Evolutionary conservation across 2,329 filamentous ascomycete genomes (phyloP).

Genomic region (Aureobasidium melanogenum): DNA sequence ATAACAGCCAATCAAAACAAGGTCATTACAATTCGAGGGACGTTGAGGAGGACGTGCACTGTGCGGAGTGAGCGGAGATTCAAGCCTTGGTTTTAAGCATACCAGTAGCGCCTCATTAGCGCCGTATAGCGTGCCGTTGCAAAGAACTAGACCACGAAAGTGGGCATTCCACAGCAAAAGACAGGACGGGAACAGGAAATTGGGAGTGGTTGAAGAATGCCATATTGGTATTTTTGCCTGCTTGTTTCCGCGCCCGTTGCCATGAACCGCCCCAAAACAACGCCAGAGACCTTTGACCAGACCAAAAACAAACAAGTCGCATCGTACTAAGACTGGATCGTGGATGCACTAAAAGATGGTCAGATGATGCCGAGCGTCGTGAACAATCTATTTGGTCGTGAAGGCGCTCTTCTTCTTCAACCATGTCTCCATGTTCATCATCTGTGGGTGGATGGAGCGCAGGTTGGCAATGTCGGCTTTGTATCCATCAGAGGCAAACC

Average conservation of each 20-base stretch:
- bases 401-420: slow-evolving; percentile 24
- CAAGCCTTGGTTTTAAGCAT: slow-evolving; percentile 8
- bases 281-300: slow-evolving; percentile 1
- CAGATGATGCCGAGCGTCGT: neutral
- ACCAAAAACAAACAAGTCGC: slow-evolving; percentile 3
- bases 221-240: slow-evolving; percentile 8
- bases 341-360: neutral
- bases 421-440: slow-evolving; percentile 30
- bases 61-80: neutral
- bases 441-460: slow-evolving; percentile 35
- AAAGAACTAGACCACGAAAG: neutral
- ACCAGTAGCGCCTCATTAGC: slow-evolving; percentile 6
- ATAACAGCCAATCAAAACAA: neutral
- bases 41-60: neutral
- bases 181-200: neutral
- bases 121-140: neutral
- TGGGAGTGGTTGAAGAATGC: slow-evolving; percentile 7
- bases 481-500: slow-evolving; percentile 44
- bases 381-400: slow-evolving; percentile 13
- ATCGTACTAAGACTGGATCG: neutral
- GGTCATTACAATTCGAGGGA: neutral
- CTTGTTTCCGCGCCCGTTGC: slow-evolving; percentile 6
- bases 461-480: slow-evolving; percentile 38
- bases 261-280: slow-evolving; percentile 7
- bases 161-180: neutral